phyloP scores from a whole-genome alignment of 805 yeast species.

The Wickerhamomyces sydowiorum region DNA sequence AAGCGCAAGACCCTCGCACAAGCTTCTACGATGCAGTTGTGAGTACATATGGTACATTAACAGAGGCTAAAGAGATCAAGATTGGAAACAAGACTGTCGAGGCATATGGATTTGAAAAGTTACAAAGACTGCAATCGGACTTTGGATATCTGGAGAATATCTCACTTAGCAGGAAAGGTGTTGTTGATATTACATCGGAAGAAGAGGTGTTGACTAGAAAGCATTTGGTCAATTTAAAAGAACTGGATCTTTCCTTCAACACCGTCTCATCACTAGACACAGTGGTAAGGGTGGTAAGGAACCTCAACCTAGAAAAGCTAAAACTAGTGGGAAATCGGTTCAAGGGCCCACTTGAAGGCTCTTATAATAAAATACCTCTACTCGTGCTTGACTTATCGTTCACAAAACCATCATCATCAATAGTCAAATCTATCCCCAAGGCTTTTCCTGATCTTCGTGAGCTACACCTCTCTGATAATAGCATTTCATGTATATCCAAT shows the following conservation, averaged over 20 bases:
- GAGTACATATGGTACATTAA: slow-evolving; percentile 39
- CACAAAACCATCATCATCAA: slow-evolving; percentile 4
- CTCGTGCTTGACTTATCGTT: slow-evolving; percentile 20
- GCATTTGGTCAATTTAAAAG: slow-evolving; percentile 28
- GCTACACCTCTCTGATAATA: slow-evolving; percentile 23
- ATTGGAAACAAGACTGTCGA: slow-evolving; percentile 58
- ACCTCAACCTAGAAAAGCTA: slow-evolving; percentile 33
- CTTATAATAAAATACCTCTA: neutral
- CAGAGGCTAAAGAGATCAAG: slow-evolving; percentile 26
- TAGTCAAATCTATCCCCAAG: slow-evolving; percentile 9
- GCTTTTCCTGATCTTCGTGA: slow-evolving; percentile 32
- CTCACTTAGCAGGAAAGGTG: slow-evolving; percentile 40
- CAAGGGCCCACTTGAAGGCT: neutral
- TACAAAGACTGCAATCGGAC: slow-evolving; percentile 42
- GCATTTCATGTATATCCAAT: too few relatives aligned
- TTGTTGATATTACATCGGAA: slow-evolving; percentile 20
- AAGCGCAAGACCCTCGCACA: slow-evolving; percentile 25
- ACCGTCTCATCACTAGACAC: slow-evolving; percentile 37
- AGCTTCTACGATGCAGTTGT: slow-evolving; percentile 45
- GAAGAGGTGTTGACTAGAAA: neutral
- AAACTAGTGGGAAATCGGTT: slow-evolving; percentile 53
- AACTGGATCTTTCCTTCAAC: slow-evolving; percentile 58
- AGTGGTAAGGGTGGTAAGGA: slow-evolving; percentile 31
- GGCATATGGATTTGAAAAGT: slow-evolving; percentile 58
- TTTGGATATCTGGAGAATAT: slow-evolving; percentile 39